Percentiles rank a stretch among this genome's conserved stretches.
phyloP scores from a whole-genome alignment of 129 eudicot species.

The Lonicera japonica region DNA sequence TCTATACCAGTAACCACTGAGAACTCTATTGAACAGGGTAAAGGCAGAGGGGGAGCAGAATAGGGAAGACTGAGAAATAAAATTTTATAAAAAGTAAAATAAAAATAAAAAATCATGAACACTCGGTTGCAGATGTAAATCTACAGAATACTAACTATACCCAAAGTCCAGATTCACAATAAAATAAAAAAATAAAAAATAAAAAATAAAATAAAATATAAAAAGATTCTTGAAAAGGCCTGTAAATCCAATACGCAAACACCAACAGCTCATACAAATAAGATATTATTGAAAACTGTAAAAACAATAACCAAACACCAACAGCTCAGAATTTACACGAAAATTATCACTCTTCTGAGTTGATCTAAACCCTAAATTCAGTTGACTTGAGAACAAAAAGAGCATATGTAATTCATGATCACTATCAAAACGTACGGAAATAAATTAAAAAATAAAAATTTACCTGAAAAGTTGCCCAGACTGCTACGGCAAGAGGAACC shows the following conservation, averaged over 20 bases:
- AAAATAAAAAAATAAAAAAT: neutral
- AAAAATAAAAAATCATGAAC: too few relatives aligned
- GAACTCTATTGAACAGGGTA: too few relatives aligned
- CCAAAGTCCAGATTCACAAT: neutral
- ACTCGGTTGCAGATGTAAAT: neutral
- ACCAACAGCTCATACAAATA: too few relatives aligned
- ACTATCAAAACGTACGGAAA: too few relatives aligned
- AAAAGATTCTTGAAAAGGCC: neutral
- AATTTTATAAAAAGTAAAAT: too few relatives aligned
- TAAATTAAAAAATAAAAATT: too few relatives aligned
- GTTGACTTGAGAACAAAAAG: too few relatives aligned
- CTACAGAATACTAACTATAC: neutral
- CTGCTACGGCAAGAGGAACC: constrained; percentile 86
- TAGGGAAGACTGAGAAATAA: too few relatives aligned
- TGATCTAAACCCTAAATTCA: neutral
- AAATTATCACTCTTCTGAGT: neutral
- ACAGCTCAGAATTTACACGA: neutral
- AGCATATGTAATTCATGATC: neutral
- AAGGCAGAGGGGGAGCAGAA: too few relatives aligned
- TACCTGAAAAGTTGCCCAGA: constrained; percentile 95
- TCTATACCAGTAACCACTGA: too few relatives aligned
- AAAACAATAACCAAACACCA: neutral
- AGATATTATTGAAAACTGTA: too few relatives aligned
- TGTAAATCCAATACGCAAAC: too few relatives aligned
- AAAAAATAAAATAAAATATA: neutral